Conservation (phyloP, 768 basidiomycete species). For the Galerina sulciceps region DNA sequence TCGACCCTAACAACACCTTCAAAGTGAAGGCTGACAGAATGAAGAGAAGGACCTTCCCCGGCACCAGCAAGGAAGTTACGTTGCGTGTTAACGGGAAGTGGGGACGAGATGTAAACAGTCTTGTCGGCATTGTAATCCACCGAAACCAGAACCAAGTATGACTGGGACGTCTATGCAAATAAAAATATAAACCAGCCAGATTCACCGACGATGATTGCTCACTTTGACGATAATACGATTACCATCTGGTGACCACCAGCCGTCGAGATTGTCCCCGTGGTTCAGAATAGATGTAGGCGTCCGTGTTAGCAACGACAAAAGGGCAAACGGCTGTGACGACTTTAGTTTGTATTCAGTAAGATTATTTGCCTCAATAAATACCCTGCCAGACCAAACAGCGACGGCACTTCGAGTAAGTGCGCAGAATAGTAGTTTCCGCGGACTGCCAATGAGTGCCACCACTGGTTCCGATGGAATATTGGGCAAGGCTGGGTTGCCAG, state of each 20-base stretch:
- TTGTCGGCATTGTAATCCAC: constrained; percentile 62
- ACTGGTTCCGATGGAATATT: constrained; percentile 62
- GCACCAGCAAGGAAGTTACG: constrained; percentile 77
- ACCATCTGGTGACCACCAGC: constrained; percentile 86
- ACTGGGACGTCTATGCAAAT: constrained; percentile 70
- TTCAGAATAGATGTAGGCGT: constrained; percentile 77
- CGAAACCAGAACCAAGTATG: constrained; percentile 76
- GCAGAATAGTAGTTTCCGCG: constrained; percentile 79
- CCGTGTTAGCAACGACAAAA: constrained; percentile 74
- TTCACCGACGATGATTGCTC: constrained; percentile 21
- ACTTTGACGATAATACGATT: constrained; percentile 82
- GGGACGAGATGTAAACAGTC: constrained; percentile 56
- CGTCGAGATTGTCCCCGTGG: constrained; percentile 80
- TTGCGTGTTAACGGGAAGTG: constrained; percentile 58
- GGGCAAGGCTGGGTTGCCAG: constrained; percentile 70
- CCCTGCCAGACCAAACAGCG: constrained; percentile 83
- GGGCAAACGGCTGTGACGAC: constrained; percentile 62
- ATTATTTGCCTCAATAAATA: constrained; percentile 10
- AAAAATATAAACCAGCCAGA: background rate
- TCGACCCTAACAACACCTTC: constrained; percentile 85
- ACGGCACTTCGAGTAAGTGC: constrained; percentile 73
- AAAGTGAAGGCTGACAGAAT: constrained; percentile 69
- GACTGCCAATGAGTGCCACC: constrained; percentile 63
- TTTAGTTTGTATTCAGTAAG: background rate
- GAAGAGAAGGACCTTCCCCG: constrained; percentile 77